Evolutionary conservation across 257 asterid species (phyloP).

Genomic region (Eucommia ulmoides): DNA sequence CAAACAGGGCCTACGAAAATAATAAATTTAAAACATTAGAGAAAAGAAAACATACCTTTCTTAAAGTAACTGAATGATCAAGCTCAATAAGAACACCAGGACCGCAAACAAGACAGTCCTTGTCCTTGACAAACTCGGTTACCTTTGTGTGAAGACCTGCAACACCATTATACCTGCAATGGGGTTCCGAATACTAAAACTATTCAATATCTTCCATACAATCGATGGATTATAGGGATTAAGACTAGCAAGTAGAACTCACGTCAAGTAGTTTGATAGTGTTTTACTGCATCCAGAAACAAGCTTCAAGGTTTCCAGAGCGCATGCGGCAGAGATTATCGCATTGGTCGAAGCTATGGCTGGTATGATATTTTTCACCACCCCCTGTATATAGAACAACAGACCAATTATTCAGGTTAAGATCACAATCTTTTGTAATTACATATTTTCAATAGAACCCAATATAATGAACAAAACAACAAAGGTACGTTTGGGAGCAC

Average conservation of each 20-base stretch:
- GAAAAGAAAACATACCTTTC: conserved; percentile 41
- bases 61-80: conserved; percentile 60
- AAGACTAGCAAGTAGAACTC: conserved; percentile 11
- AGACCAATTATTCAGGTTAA: neutral
- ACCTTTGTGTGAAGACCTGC: conserved; percentile 93
- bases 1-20: too few species aligned
- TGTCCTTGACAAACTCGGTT: conserved; percentile 74
- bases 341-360: conserved; percentile 99
- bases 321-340: conserved; percentile 90
- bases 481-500: too few species aligned
- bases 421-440: neutral
- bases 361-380: conserved; percentile 95
- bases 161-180: conserved; percentile 75
- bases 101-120: conserved; percentile 89
- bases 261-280: conserved; percentile 81
- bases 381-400: conserved; percentile 47
- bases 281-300: conserved; percentile 94
- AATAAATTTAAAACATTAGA: too few species aligned
- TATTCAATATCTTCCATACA: too few species aligned
- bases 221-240: neutral
- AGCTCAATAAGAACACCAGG: conserved; percentile 94
- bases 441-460: neutral
- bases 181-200: neutral
- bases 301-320: conserved; percentile 92
- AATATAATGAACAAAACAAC: too few species aligned